A percentile compares a stretch with the other conserved stretches of the same genome.
phyloP scores from a whole-genome alignment of 306 rosid genomes.

The Inga leiocalycina region DNA sequence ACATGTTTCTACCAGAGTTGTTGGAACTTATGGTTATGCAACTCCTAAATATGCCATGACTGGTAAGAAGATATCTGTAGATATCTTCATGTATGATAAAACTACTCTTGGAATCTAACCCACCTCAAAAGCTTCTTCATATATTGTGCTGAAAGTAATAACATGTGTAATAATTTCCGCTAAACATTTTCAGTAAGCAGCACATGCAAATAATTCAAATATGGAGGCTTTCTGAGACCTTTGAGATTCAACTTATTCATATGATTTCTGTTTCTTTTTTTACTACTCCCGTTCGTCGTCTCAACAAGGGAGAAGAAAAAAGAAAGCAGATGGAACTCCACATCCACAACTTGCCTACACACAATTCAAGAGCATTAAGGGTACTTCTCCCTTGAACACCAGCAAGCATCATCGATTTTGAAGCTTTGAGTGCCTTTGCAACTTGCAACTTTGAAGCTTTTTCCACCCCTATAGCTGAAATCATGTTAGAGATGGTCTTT shows the following conservation, averaged over 20 bases:
- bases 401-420: slow-evolving; percentile 59
- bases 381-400: slow-evolving; percentile 65
- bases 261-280: slow-evolving; percentile 22
- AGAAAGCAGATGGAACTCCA: slow-evolving; percentile 73
- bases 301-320: slow-evolving; percentile 84
- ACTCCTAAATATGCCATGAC: slow-evolving; percentile 99
- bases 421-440: too few relatives aligned
- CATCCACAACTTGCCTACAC: slow-evolving; percentile 69
- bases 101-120: neutral
- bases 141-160: slow-evolving; percentile 24
- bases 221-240: slow-evolving; percentile 22
- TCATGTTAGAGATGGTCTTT: too few relatives aligned
- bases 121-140: slow-evolving; percentile 1
- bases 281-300: slow-evolving; percentile 69
- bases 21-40: slow-evolving; percentile 96
- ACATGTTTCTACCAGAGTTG: slow-evolving; percentile 95
- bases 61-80: slow-evolving; percentile 53
- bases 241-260: neutral
- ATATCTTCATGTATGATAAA: slow-evolving; percentile 24
- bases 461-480: too few relatives aligned
- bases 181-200: slow-evolving; percentile 16
- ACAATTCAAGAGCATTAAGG: slow-evolving; percentile 76
- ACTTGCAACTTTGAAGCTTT: too few relatives aligned
- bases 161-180: slow-evolving; percentile 7
- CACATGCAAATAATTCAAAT: slow-evolving; percentile 14